Percentiles rank a stretch among this genome's conserved stretches.
Conservation (phyloP, 116 monocot genomes). For the Posidonia oceanica region DNA sequence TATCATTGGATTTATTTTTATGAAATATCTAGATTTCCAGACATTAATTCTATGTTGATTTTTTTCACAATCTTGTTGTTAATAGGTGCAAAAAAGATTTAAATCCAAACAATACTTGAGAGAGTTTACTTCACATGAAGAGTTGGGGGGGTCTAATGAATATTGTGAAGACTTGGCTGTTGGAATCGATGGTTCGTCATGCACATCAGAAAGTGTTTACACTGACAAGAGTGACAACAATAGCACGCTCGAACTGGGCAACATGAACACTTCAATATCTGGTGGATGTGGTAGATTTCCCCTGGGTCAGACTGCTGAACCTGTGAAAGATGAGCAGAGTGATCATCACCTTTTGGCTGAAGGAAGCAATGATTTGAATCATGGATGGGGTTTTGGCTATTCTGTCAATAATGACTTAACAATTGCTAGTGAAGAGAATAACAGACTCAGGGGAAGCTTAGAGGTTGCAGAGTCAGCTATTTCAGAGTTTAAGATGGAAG, state of each 20-base stretch:
- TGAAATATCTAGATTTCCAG: not conserved
- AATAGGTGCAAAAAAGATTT: conserved; percentile 40
- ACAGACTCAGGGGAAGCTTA: conserved; percentile 35
- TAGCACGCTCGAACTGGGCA: conserved; percentile 27
- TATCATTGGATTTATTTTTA: no score
- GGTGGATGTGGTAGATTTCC: conserved; percentile 17
- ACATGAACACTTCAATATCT: conserved; percentile 19
- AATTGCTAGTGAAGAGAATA: conserved; percentile 60
- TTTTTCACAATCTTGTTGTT: not conserved
- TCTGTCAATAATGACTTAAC: conserved; percentile 48
- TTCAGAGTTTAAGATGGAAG: conserved; percentile 63
- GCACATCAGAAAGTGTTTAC: conserved; percentile 63
- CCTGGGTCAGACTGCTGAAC: conserved; percentile 20
- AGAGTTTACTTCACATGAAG: conserved; percentile 35
- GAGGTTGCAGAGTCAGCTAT: conserved; percentile 62
- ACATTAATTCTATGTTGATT: not conserved
- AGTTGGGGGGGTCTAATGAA: conserved; percentile 39
- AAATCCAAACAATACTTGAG: conserved; percentile 32
- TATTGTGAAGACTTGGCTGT: conserved; percentile 41
- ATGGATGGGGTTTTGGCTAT: conserved; percentile 68
- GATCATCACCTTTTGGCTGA: conserved; percentile 26
- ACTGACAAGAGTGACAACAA: conserved; percentile 63
- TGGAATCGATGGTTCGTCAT: conserved; percentile 66
- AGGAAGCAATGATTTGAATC: conserved; percentile 46
- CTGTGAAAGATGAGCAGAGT: conserved; percentile 25